Conservation (phyloP, 2,329 filamentous ascomycete species). For the Apiospora arundinis region DNA sequence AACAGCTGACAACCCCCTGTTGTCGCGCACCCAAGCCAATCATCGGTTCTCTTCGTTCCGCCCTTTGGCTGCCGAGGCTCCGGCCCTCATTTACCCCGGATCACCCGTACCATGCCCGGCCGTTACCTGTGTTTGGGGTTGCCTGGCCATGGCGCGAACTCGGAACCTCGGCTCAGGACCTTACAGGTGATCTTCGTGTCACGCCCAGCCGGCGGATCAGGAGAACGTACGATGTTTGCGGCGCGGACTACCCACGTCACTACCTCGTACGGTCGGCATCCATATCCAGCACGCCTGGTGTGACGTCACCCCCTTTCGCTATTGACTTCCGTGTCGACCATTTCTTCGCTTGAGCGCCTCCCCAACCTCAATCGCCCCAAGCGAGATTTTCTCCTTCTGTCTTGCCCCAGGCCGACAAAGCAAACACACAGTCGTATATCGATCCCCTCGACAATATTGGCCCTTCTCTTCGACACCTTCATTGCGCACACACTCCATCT, state of each 20-base stretch:
- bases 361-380: neutral
- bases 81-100: neutral
- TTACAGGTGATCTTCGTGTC: neutral
- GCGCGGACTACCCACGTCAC: neutral
- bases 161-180: neutral
- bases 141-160: neutral
- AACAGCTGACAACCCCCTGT: neutral
- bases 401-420: neutral
- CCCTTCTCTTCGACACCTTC: neutral
- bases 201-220: neutral
- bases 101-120: neutral
- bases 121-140: neutral
- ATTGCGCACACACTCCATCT: neutral
- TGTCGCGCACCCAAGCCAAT: neutral
- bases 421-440: neutral
- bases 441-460: neutral
- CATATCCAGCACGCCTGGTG: neutral
- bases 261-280: neutral
- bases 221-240: neutral
- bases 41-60: neutral
- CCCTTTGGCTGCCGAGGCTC: too few species aligned
- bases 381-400: neutral
- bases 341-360: neutral
- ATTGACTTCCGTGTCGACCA: neutral
- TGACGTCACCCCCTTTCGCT: neutral